A percentile compares a stretch with the other conserved stretches of the same genome.
phyloP scores from a whole-genome alignment of 2,329 filamentous ascomycete genomes.

The Blastomyces emzantsi region DNA sequence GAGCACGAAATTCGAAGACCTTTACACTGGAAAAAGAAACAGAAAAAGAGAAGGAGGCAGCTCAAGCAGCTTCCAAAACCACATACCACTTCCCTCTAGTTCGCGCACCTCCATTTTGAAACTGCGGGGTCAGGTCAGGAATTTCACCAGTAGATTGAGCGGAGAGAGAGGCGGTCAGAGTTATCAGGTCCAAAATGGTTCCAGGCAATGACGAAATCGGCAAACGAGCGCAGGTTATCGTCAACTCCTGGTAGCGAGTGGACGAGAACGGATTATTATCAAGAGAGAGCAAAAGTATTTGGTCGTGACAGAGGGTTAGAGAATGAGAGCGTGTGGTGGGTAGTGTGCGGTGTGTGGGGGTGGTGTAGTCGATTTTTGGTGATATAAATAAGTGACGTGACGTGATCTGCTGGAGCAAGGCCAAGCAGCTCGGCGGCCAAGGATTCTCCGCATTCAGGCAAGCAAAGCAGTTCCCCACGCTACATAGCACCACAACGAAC shows the following conservation, averaged over 20 bases:
- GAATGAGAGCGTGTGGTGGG: background rate
- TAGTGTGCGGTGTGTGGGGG: background rate
- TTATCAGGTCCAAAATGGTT: background rate
- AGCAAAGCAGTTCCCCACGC: background rate
- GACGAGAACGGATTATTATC: background rate
- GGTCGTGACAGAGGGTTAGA: background rate
- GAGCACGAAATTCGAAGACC: background rate
- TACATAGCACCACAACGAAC: background rate
- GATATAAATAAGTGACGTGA: background rate
- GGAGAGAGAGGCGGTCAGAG: background rate
- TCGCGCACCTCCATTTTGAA: constrained; percentile 16
- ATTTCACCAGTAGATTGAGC: background rate
- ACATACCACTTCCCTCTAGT: constrained; percentile 13
- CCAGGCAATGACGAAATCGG: background rate
- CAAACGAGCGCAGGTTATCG: background rate
- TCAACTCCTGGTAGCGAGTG: background rate
- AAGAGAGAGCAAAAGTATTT: background rate
- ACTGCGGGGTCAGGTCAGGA: background rate
- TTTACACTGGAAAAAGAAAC: background rate
- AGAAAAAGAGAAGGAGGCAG: background rate
- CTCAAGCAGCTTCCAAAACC: background rate
- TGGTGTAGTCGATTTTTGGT: background rate
- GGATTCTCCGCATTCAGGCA: constrained; percentile 9
- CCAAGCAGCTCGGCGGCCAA: constrained; percentile 3
- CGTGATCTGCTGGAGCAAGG: background rate